Evolutionary conservation across 2,329 filamentous ascomycete species (phyloP).

Genomic region (Echinosphaeria canescens): DNA sequence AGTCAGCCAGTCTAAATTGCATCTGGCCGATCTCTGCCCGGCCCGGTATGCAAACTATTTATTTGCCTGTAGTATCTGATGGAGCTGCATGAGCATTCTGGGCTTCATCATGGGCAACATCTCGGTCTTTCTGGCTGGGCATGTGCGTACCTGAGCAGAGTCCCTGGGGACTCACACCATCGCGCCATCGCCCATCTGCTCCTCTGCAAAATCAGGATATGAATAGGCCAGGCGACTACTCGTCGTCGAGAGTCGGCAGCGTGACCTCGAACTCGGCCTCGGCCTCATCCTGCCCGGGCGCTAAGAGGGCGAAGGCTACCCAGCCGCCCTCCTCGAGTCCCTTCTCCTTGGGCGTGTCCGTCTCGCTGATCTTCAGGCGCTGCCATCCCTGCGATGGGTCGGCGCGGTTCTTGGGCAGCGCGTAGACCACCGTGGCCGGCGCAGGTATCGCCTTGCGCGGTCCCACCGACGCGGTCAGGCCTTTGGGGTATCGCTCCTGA

Average conservation of each 20-base stretch:
- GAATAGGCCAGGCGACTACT: no score
- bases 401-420: slow-evolving; percentile 17
- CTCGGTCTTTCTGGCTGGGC: no score
- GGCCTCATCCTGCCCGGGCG: slow-evolving; percentile 13
- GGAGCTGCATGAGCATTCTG: no score
- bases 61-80: no score
- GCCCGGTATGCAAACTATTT: no score
- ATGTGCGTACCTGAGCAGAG: no score
- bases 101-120: no score
- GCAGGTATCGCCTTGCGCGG: slow-evolving; percentile 14
- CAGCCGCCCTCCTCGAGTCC: slow-evolving; percentile 22
- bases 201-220: no score
- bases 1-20: no score
- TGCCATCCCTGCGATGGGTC: slow-evolving; percentile 28
- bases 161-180: no score
- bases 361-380: slow-evolving; percentile 15
- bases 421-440: slow-evolving; percentile 22
- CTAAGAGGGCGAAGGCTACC: slow-evolving; percentile 25
- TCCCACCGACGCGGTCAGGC: slow-evolving; percentile 17
- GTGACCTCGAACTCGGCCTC: slow-evolving; percentile 17
- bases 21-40: no score
- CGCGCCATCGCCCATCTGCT: no score
- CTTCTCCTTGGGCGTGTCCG: slow-evolving; percentile 16
- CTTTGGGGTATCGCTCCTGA: slow-evolving; percentile 29
- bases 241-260: slow-evolving; percentile 13